A percentile compares a stretch with the other conserved stretches of the same genome.
phyloP scores from a whole-genome alignment of 2,329 filamentous ascomycete species.

The Mycosphaerelloides madeirae region DNA sequence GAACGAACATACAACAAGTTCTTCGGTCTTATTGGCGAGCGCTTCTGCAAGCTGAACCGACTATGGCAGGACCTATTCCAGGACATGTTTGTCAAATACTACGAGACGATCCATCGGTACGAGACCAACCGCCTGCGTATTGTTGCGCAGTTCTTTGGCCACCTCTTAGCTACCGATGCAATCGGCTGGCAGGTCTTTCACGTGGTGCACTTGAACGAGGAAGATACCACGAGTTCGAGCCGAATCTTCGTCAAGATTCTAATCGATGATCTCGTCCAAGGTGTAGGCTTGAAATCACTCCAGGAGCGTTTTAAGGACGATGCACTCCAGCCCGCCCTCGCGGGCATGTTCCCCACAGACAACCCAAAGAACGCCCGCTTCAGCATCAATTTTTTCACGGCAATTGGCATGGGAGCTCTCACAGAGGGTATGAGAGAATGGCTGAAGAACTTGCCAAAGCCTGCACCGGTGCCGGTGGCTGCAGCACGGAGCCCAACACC shows the following conservation, averaged over 20 bases:
- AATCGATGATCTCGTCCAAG: conserved; percentile 86
- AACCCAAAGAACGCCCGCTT: conserved; percentile 88
- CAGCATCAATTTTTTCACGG: conserved; percentile 99
- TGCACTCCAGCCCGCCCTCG: conserved; percentile 68
- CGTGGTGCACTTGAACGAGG: conserved; percentile 84
- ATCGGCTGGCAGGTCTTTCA: conserved; percentile 89
- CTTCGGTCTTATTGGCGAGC: conserved; percentile 88
- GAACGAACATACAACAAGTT: conserved; percentile 98
- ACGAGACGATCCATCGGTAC: conserved; percentile 94
- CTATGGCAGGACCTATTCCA: conserved; percentile 94
- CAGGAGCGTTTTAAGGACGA: conserved; percentile 74
- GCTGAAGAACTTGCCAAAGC: conserved; percentile 84
- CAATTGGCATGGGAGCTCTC: conserved; percentile 89
- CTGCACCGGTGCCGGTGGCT: conserved; percentile 65
- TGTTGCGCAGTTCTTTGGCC: conserved; percentile 90
- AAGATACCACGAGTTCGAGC: conserved; percentile 92
- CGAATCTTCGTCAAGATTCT: conserved; percentile 98
- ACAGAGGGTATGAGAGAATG: conserved; percentile 94
- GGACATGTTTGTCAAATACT: conserved; percentile 84
- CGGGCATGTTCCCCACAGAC: conserved; percentile 84
- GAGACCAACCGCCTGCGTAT: conserved; percentile 94
- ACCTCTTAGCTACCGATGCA: conserved; percentile 80
- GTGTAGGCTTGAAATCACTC: conserved; percentile 76
- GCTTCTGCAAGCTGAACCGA: conserved; percentile 92
- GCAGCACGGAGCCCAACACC: conserved; percentile 43